A percentile compares a stretch with the other conserved stretches of the same genome.
Evolutionary conservation across 345 rosid genomes (phyloP).

Genomic region (Acer negundo): DNA sequence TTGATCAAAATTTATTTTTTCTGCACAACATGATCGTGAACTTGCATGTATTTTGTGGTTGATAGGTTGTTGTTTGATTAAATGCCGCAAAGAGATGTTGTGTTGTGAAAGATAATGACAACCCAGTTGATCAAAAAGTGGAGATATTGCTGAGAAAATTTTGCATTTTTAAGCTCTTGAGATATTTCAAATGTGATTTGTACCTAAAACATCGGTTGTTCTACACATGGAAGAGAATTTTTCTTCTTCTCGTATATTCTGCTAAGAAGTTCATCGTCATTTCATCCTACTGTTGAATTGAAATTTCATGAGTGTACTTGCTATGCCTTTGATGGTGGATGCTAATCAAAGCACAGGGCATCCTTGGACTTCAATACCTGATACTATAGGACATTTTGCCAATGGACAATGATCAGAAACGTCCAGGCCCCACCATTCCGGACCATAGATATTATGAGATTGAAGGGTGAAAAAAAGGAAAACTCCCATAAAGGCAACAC

Average conservation of each 20-base stretch:
- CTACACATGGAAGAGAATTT: conserved; percentile 47
- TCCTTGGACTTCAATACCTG: conserved; percentile 50
- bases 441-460: conserved; percentile 45
- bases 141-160: conserved; percentile 31
- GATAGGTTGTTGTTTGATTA: conserved; percentile 36
- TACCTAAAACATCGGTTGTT: conserved; percentile 47
- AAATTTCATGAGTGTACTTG: not conserved
- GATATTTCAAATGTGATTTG: conserved; percentile 33
- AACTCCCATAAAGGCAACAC: conserved; percentile 68
- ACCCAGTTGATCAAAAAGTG: conserved; percentile 25
- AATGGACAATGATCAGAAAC: conserved; percentile 55
- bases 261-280: not conserved
- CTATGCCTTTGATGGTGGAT: no score
- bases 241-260: conserved; percentile 47
- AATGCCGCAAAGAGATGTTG: conserved; percentile 37
- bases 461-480: conserved; percentile 61
- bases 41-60: conserved; percentile 23
- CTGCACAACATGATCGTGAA: conserved; percentile 31
- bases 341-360: conserved; percentile 39
- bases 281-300: not conserved
- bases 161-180: conserved; percentile 39
- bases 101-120: conserved; percentile 30
- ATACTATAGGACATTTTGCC: conserved; percentile 64
- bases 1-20: conserved; percentile 23
- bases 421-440: conserved; percentile 69